These are phyloP conservation scores for Acanthamoeba castellanii DNA, from an alignment of 208 protist genomes.

Conservation along the genomic window DNA sequence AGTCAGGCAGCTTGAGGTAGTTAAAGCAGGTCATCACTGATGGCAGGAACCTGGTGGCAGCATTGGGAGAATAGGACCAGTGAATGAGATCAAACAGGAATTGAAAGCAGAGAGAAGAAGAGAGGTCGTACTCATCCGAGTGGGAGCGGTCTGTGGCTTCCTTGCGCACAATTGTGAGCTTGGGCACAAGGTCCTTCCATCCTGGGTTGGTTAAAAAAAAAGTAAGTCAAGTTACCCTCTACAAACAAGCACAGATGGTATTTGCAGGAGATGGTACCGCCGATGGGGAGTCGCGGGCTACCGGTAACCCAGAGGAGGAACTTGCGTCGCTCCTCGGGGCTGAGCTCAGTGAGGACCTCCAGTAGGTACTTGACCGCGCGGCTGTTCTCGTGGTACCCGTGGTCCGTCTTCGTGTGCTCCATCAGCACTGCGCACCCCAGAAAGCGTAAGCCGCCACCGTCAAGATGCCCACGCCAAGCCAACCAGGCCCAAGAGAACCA, in stretches of 20 bases:
- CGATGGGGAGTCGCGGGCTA: slow-evolving; percentile 85
- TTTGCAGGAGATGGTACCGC: no score
- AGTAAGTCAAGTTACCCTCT: neutral
- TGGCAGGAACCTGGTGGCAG: slow-evolving; percentile 50
- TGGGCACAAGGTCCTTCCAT: slow-evolving; percentile 78
- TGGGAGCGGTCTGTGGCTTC: slow-evolving; percentile 36
- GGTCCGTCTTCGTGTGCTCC: slow-evolving; percentile 78
- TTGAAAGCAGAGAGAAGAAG: neutral
- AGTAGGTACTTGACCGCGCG: slow-evolving; percentile 83
- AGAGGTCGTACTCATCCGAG: slow-evolving; percentile 74
- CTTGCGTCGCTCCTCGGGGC: slow-evolving; percentile 76
- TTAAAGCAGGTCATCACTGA: slow-evolving; percentile 89
- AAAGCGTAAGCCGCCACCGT: no score
- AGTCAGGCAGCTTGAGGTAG: slow-evolving; percentile 90
- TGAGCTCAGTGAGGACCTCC: slow-evolving; percentile 83
- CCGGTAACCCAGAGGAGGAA: slow-evolving; percentile 89
- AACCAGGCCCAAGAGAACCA: no score
- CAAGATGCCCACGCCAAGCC: no score
- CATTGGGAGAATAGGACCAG: neutral
- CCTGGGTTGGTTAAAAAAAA: slow-evolving; percentile 51
- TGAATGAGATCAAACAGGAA: no score
- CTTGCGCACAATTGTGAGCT: slow-evolving; percentile 84
- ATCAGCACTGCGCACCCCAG: neutral
- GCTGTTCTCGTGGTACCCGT: slow-evolving; percentile 80
- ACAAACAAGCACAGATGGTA: neutral